Evolutionary conservation across 495 filamentous ascomycete genomes (phyloP).

Genomic region (Aspergillus egyptiacus): DNA sequence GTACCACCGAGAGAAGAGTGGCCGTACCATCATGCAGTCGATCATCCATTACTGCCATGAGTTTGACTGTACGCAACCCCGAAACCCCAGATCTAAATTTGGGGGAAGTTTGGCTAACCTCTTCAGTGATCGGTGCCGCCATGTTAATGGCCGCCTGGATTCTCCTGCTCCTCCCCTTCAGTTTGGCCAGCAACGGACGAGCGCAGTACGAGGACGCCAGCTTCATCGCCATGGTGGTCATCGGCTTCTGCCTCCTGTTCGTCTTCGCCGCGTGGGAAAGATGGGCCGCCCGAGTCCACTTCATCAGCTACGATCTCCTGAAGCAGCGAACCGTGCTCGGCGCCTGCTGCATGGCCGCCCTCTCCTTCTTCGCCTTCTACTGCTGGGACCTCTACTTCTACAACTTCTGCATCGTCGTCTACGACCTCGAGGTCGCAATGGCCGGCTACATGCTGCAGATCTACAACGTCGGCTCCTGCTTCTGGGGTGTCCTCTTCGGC

Average conservation of each 20-base stretch:
- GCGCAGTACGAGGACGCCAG: slow-evolving; percentile 44
- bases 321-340: slow-evolving; percentile 59
- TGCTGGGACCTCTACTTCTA: slow-evolving; percentile 63
- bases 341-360: slow-evolving; percentile 49
- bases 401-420: slow-evolving; percentile 68
- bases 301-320: slow-evolving; percentile 57
- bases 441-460: slow-evolving; percentile 61
- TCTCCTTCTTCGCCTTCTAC: slow-evolving; percentile 58
- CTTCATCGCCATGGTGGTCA: slow-evolving; percentile 52
- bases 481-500: slow-evolving; percentile 54
- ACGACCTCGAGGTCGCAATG: slow-evolving; percentile 48
- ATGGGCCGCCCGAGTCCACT: slow-evolving; percentile 47
- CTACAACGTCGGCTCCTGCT: slow-evolving; percentile 64
- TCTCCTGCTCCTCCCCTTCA: slow-evolving; percentile 61
- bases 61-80: slow-evolving; percentile 45
- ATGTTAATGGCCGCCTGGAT: slow-evolving; percentile 53
- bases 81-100: neutral
- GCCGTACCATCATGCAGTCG: slow-evolving; percentile 43
- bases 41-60: slow-evolving; percentile 52
- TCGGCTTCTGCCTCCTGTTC: slow-evolving; percentile 51
- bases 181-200: slow-evolving; percentile 39
- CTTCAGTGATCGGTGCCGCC: slow-evolving; percentile 47
- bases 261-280: slow-evolving; percentile 57
- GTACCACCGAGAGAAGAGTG: slow-evolving; percentile 31
- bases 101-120: slow-evolving; percentile 8